Base-by-base conservation (phyloP, 441 rosid species). In the Populus hybrid region DNA sequence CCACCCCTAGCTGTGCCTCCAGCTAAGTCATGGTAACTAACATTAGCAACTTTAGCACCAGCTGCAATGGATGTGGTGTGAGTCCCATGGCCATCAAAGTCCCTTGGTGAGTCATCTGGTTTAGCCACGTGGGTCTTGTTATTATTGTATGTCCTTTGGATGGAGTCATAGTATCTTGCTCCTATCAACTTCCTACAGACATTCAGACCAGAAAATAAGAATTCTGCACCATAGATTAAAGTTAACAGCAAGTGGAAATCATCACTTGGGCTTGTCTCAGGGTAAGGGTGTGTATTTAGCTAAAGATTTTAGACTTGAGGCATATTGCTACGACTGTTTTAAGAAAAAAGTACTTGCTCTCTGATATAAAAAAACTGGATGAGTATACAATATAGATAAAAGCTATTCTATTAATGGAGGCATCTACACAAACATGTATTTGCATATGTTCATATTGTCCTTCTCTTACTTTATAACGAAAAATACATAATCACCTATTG, bases 41-140 rank as follows among this genome's bases (percentile, higher is more conserved):
- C 93, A 24, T 88, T 83, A 67, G 74, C 66, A 14, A 92, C 97
- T 0, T 26, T 23, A 0, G 85, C 73, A 21, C 98, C 98, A 0
- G 85, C 94, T 4, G 90, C 98, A 1, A 82, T 94, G 1, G 97
- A 91, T 9, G 94, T 81, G 8, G 93, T 89, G 89, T 92, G 98
- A 61, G 97, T 91, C 14, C 98, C 97, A 69, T 94, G 98, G 18
- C 96, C 90, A 6, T 82, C 71, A 9, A 74, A 71, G 74, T 94
- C 98, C 81, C 96, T 89, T n/a, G 98, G 88, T 11, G 97, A 86
- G 16, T 82, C 87, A 6, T 63, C 72, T n/a, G 59, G 36, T 75
- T 74, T 81, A 32, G 78, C 63, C 34, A 61, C 26, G 28, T 50
- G 70, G 32, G 76, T 57, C 18, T 40, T 76, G 4, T 75, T 78